phyloP scores from a whole-genome alignment of 2,329 filamentous ascomycete genomes.

The Trichoderma guizhouense region DNA sequence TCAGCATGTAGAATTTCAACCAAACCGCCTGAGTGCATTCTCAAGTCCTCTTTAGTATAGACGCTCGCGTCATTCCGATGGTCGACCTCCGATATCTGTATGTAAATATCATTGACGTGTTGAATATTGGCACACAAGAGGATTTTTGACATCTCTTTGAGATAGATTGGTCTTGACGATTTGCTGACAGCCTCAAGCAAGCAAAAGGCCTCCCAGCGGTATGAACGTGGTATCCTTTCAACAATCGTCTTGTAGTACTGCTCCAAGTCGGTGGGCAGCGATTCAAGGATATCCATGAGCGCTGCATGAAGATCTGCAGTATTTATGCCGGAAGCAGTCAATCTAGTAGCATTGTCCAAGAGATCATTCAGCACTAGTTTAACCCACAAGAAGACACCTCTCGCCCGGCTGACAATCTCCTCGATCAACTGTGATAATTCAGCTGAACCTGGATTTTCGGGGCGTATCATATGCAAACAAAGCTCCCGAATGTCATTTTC shows the following conservation, averaged over 20 bases:
- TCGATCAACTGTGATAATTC: background rate
- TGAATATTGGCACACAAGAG: background rate
- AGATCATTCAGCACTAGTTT: background rate
- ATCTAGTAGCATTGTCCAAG: background rate
- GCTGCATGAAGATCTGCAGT: background rate
- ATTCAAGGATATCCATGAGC: background rate
- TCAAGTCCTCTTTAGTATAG: background rate
- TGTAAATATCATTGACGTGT: background rate
- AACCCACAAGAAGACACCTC: background rate
- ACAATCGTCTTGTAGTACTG: background rate
- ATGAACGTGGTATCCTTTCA: background rate
- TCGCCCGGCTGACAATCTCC: background rate
- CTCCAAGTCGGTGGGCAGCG: background rate
- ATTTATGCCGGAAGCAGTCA: rapidly evolving
- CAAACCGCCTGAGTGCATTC: background rate
- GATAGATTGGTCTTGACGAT: background rate
- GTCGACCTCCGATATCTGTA: rapidly evolving
- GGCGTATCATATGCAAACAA: background rate
- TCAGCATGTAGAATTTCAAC: background rate
- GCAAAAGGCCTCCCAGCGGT: background rate
- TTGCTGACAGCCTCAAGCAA: background rate
- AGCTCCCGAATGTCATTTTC: background rate
- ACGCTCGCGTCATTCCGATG: background rate
- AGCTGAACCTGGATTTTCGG: background rate
- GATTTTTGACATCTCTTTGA: background rate